Conservation (phyloP, 371 early-diverging fungal genomes). For the Mucor ambiguus region DNA sequence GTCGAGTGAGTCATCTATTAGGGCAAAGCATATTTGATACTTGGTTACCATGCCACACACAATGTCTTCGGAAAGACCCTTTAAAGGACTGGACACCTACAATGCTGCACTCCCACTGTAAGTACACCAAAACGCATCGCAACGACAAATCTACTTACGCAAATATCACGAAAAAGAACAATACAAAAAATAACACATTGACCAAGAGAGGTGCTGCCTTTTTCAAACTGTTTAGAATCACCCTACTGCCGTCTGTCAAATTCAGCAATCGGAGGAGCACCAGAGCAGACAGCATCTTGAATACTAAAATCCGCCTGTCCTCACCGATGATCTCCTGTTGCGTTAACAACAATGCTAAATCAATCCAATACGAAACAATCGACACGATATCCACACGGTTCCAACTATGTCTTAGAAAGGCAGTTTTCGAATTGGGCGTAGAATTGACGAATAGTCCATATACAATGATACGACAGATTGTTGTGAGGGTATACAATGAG, state of each 20-base stretch:
- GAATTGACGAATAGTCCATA: conserved; percentile 58
- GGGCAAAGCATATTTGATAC: background rate
- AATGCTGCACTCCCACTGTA: conserved; percentile 34
- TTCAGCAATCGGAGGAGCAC: conserved; percentile 61
- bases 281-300: conserved; percentile 59
- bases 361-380: conserved; percentile 63
- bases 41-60: conserved; percentile 54
- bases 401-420: conserved; percentile 69
- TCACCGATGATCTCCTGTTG: conserved; percentile 40
- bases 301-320: conserved; percentile 49
- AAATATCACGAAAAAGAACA: conserved; percentile 68
- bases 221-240: conserved; percentile 66
- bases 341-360: conserved; percentile 46
- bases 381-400: conserved; percentile 69
- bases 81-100: conserved; percentile 70
- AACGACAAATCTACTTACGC: conserved; percentile 40
- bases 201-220: conserved; percentile 64
- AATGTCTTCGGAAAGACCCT: conserved; percentile 63
- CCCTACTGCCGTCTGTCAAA: conserved; percentile 61
- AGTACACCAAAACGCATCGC: background rate
- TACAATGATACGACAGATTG: conserved; percentile 54
- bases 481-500: conserved; percentile 53
- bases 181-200: conserved; percentile 61
- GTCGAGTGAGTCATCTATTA: background rate
- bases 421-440: conserved; percentile 18